Percentiles rank a stretch among this genome's conserved stretches.
Evolutionary conservation across 345 rosid genomes (phyloP).

Genomic region (Turnera subulata): DNA sequence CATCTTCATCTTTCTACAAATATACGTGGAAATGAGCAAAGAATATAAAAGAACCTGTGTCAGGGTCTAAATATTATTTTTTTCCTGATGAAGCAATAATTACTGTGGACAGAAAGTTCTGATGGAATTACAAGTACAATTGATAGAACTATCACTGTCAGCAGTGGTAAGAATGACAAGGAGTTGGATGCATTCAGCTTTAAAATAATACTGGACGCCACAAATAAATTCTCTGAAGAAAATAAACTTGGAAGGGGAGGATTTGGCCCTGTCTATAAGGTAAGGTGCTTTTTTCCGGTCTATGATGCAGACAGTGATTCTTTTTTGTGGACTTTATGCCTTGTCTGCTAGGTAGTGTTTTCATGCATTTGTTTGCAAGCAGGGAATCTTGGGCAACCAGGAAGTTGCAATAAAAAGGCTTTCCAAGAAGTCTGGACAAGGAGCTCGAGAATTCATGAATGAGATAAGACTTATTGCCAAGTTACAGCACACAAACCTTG

Average conservation of each 20-base stretch:
- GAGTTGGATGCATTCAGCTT: neutral
- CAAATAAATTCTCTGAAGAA: neutral
- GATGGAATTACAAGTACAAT: neutral
- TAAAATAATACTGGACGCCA: neutral
- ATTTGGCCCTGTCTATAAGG: neutral
- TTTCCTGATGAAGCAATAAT: neutral
- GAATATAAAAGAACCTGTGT: neutral
- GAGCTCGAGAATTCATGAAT: neutral
- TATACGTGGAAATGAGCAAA: neutral
- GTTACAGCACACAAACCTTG: neutral
- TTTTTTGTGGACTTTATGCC: too few species aligned
- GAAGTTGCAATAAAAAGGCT: slow-evolving; percentile 1
- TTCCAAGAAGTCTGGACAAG: slow-evolving; percentile 1
- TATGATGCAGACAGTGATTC: neutral
- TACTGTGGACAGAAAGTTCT: neutral
- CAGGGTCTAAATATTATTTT: neutral
- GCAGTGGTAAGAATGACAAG: neutral
- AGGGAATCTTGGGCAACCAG: neutral
- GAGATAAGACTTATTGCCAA: neutral
- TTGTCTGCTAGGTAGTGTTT: neutral
- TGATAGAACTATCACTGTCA: neutral
- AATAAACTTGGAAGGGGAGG: neutral
- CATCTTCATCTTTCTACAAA: neutral
- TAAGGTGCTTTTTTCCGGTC: neutral
- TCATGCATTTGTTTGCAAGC: neutral